These are phyloP conservation scores for Clarireedia paspali DNA, from an alignment of 2,329 filamentous ascomycete species.

Conservation along the genomic window DNA sequence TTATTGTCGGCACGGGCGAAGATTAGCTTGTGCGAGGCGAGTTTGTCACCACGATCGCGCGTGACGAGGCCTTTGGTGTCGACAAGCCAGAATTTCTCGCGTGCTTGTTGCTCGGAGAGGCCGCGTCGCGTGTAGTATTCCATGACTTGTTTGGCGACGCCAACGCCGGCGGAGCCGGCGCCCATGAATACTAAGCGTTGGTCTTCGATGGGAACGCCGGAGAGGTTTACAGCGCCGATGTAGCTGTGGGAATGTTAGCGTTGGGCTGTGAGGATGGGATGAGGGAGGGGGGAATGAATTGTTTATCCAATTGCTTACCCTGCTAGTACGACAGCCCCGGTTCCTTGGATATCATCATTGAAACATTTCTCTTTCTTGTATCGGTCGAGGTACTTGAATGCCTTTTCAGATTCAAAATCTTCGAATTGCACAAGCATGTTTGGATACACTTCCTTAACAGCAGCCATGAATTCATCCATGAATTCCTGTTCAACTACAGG, in stretches of 20 bases:
- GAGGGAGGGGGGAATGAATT: too few species aligned
- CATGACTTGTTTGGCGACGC: constrained; percentile 95
- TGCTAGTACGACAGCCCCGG: constrained; percentile 86
- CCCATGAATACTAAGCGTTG: constrained; percentile 95
- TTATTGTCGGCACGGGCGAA: constrained; percentile 59
- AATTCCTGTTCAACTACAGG: constrained; percentile 78
- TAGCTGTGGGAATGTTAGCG: constrained; percentile 35
- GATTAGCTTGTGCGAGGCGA: constrained; percentile 82
- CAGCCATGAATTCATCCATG: constrained; percentile 95
- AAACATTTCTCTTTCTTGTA: constrained; percentile 95
- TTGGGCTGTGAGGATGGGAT: neutral
- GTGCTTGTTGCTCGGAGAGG: constrained; percentile 77
- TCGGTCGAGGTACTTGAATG: constrained; percentile 85
- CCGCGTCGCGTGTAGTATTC: constrained; percentile 94
- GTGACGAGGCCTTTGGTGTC: constrained; percentile 96
- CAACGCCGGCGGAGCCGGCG: constrained; percentile 89
- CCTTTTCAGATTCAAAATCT: constrained; percentile 88
- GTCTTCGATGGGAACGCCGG: constrained; percentile 76
- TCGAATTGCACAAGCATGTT: constrained; percentile 81
- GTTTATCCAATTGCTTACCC: constrained; percentile 43
- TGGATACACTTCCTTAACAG: constrained; percentile 65
- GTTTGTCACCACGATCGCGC: constrained; percentile 82
- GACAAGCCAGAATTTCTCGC: constrained; percentile 92
- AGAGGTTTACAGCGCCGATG: constrained; percentile 71
- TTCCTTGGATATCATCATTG: constrained; percentile 98